Percentiles rank a stretch among this genome's conserved stretches.
These are phyloP conservation scores for Sugiyamaella xylanicola DNA, from an alignment of 1,139 yeast genomes.

Conservation along the genomic window DNA sequence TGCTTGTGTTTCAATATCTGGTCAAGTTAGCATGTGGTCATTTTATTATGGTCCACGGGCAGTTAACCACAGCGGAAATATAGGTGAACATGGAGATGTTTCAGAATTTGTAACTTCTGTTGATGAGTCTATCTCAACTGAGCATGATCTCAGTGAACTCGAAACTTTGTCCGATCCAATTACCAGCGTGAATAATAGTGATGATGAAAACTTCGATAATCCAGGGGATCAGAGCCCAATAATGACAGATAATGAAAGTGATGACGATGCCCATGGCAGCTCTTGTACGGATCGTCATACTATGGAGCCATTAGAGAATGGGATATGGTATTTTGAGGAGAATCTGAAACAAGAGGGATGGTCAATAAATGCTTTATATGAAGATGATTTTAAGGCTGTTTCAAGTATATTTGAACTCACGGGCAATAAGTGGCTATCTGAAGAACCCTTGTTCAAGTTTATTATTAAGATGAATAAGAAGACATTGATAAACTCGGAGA, in stretches of 20 bases:
- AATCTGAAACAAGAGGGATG: constrained; percentile 57
- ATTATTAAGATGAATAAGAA: constrained; percentile 21
- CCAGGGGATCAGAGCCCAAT: neutral
- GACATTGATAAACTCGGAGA: neutral
- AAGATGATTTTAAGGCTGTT: constrained; percentile 53
- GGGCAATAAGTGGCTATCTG: constrained; percentile 49
- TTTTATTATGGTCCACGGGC: constrained; percentile 26
- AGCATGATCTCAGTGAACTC: neutral
- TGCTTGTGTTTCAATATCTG: constrained; percentile 35
- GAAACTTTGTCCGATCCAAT: neutral
- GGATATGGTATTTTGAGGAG: constrained; percentile 37
- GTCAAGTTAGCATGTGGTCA: constrained; percentile 36
- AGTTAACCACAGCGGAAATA: neutral
- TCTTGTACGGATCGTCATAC: neutral
- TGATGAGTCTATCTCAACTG: no score
- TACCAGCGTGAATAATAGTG: neutral
- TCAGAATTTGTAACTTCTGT: neutral
- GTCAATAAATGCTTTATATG: constrained; percentile 52
- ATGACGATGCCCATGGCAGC: constrained; percentile 19
- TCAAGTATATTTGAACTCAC: constrained; percentile 51
- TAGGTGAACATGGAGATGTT: neutral
- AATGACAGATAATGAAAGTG: constrained; percentile 9
- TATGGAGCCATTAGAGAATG: constrained; percentile 27
- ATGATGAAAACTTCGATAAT: neutral
- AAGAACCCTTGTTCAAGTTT: constrained; percentile 41